A percentile compares a stretch with the other conserved stretches of the same genome.
These are phyloP conservation scores for Cyclospora cayetanensis DNA, from an alignment of 169 alveolate genomes.

Conservation along the genomic window DNA sequence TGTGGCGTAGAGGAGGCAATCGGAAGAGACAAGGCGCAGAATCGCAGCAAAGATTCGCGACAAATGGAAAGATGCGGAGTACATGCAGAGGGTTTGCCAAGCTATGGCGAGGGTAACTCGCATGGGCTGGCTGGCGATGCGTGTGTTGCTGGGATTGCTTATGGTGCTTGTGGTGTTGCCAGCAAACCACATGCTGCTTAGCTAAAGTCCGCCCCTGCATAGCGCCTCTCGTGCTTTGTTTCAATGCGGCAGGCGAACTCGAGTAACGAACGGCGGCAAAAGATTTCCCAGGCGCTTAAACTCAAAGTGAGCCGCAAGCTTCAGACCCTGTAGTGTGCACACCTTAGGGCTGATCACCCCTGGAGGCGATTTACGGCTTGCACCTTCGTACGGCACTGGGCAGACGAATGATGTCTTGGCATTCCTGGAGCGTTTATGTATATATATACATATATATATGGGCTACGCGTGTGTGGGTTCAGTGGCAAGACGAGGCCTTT, in stretches of 20 bases:
- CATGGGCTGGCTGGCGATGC: neutral
- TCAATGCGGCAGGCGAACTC: neutral
- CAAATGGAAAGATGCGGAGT: neutral
- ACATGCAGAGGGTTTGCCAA: neutral
- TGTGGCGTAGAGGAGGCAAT: neutral
- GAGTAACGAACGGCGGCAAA: neutral
- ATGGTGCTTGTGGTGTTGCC: neutral
- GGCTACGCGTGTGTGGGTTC: neutral
- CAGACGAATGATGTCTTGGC: too few relatives aligned
- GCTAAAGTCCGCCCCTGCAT: too few relatives aligned
- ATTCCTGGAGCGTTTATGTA: too few relatives aligned
- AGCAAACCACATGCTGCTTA: too few relatives aligned
- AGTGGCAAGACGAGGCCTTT: neutral
- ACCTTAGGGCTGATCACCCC: too few relatives aligned
- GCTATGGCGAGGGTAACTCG: neutral
- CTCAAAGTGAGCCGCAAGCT: neutral
- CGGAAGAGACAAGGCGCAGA: neutral
- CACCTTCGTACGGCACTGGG: too few relatives aligned
- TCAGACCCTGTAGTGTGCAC: constrained; percentile 29
- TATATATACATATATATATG: too few relatives aligned
- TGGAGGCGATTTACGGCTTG: too few relatives aligned
- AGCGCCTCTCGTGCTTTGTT: neutral
- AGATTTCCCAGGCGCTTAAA: neutral
- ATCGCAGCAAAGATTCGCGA: neutral
- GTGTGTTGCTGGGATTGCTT: neutral